Conservation (phyloP, 805 yeast species). For the Starmera dryadoides region DNA sequence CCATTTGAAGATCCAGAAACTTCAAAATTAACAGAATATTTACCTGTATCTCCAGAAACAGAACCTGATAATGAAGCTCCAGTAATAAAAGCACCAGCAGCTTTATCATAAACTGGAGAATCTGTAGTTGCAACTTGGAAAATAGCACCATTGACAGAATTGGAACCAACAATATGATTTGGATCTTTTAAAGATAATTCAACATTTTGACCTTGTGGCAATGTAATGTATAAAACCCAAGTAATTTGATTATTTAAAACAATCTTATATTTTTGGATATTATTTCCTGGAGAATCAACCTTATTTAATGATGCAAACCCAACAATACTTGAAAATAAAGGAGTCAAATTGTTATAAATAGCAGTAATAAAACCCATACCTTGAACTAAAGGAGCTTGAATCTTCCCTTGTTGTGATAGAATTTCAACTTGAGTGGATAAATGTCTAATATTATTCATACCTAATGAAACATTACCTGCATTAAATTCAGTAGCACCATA, state of each 20-base stretch:
- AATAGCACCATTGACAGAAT: conserved; percentile 38
- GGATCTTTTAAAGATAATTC: conserved; percentile 22
- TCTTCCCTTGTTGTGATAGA: conserved; percentile 27
- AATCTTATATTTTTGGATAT: conserved; percentile 46
- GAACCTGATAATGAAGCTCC: conserved; percentile 37
- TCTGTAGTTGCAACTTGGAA: conserved; percentile 55
- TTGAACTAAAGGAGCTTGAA: conserved; percentile 59
- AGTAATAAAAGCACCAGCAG: conserved; percentile 57
- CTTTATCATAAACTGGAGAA: conserved; percentile 39
- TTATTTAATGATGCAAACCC: conserved; percentile 50
- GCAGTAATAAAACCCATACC: conserved; percentile 83
- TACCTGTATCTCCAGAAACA: conserved; percentile 29
- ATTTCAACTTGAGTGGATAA: conserved; percentile 25
- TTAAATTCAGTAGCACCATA: conserved; percentile 38
- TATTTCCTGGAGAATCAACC: conserved; percentile 28
- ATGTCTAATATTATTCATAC: conserved; percentile 23
- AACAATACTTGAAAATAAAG: conserved; percentile 51
- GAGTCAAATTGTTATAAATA: conserved; percentile 44
- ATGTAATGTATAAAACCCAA: conserved; percentile 64
- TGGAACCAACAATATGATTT: conserved; percentile 35
- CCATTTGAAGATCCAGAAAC: conserved; percentile 38
- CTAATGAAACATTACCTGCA: conserved; percentile 17
- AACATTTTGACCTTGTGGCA: conserved; percentile 32
- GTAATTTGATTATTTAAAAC: conserved; percentile 45
- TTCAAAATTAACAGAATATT: conserved; percentile 36